Evolutionary conservation across 306 rosid genomes (phyloP).

Genomic region (Potentilla sterilis): DNA sequence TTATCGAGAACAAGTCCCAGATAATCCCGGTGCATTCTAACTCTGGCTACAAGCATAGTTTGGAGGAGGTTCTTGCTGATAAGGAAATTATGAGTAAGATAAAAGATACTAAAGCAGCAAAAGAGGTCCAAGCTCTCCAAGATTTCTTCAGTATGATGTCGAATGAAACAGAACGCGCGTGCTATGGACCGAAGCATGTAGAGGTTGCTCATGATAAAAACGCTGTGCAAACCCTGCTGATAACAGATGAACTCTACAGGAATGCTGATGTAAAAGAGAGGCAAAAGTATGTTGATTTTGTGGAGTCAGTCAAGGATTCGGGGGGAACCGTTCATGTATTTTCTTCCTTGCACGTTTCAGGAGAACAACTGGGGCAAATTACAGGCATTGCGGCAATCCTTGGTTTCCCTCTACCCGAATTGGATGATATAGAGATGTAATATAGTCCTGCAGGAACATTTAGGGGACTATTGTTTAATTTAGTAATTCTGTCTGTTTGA

Average conservation of each 20-base stretch:
- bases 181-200: constrained; percentile 92
- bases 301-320: constrained; percentile 62
- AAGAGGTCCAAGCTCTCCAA: constrained; percentile 81
- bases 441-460: neutral
- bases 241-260: constrained; percentile 92
- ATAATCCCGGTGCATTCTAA: constrained; percentile 78
- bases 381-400: constrained; percentile 82
- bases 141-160: constrained; percentile 89
- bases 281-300: constrained; percentile 67
- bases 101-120: constrained; percentile 95
- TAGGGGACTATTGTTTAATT: neutral
- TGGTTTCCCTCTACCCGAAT: constrained; percentile 86
- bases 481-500: neutral
- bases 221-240: constrained; percentile 81
- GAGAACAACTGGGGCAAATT: constrained; percentile 71
- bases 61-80: constrained; percentile 87
- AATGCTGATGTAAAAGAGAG: constrained; percentile 57
- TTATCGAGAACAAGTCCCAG: constrained; percentile 81
- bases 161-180: constrained; percentile 77
- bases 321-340: constrained; percentile 81
- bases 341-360: constrained; percentile 89
- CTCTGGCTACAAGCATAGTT: constrained; percentile 96
- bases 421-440: constrained; percentile 85
- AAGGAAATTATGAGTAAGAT: constrained; percentile 88
- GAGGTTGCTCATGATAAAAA: constrained; percentile 92